Percentiles rank a stretch among this genome's conserved stretches.
Conservation (phyloP, 1,139 yeast genomes). For the Debaryomycetaceae sp. region DNA sequence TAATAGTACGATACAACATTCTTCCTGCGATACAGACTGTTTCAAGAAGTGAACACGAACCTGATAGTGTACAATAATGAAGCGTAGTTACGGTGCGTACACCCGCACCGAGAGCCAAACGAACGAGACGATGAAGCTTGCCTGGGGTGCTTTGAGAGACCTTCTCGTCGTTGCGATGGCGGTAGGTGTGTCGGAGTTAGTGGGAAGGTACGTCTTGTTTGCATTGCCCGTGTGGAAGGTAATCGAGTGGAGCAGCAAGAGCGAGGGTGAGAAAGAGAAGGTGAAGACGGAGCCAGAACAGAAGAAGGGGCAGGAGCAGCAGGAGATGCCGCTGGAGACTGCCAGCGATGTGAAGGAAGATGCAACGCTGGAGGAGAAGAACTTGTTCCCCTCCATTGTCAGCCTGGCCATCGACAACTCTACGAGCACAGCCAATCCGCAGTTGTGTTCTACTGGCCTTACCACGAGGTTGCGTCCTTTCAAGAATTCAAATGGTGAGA, state of each 20-base stretch:
- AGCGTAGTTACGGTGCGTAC: background rate
- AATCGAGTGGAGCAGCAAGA: background rate
- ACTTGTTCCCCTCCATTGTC: conserved; percentile 19
- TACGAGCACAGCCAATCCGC: conserved; percentile 9
- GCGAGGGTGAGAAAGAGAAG: background rate
- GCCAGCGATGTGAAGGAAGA: background rate
- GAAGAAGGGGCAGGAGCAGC: background rate
- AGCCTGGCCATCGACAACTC: conserved; percentile 5
- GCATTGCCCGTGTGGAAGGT: background rate
- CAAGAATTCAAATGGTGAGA: conserved; percentile 51
- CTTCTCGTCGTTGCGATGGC: background rate
- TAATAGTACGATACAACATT: background rate
- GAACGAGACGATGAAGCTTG: background rate
- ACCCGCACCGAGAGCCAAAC: background rate
- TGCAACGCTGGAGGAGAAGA: conserved; percentile 1
- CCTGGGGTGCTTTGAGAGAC: background rate
- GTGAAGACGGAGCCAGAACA: background rate
- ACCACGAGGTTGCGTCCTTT: conserved; percentile 49
- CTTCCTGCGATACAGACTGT: background rate
- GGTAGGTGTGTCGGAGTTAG: background rate
- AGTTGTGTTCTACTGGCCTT: conserved; percentile 48
- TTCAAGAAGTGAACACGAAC: background rate
- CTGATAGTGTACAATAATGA: background rate
- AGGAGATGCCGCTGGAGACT: background rate
- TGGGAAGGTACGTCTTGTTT: background rate